Conservation (phyloP, 805 yeast species). For the Saccharomycopsis amapae region DNA sequence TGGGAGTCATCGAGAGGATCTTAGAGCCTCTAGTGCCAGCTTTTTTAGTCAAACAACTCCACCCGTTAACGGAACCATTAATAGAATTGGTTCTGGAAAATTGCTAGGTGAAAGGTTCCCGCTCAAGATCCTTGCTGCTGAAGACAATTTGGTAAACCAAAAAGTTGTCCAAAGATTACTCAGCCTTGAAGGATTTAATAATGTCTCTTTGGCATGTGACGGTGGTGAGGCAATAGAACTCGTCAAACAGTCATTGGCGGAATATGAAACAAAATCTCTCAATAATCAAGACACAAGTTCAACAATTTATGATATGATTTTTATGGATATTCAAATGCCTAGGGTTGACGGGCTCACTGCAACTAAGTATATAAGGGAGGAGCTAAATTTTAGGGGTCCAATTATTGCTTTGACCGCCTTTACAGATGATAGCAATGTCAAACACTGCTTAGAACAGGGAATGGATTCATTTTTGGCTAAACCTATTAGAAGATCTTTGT, state of each 20-base stretch:
- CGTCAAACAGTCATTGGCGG: slow-evolving; percentile 38
- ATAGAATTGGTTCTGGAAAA: slow-evolving; percentile 12
- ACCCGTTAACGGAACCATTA: background rate
- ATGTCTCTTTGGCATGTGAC: slow-evolving; percentile 75
- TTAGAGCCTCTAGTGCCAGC: slow-evolving; percentile 1
- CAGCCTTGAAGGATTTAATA: slow-evolving; percentile 66
- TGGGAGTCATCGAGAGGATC: too few species aligned
- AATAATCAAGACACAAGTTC: slow-evolving; percentile 12
- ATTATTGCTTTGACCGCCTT: slow-evolving; percentile 93
- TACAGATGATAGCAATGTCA: slow-evolving; percentile 86
- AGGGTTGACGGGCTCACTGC: slow-evolving; percentile 84
- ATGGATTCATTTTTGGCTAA: slow-evolving; percentile 89
- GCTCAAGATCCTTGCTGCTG: slow-evolving; percentile 72
- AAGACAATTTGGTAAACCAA: slow-evolving; percentile 89
- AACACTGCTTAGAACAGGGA: slow-evolving; percentile 80
- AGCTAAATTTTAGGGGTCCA: slow-evolving; percentile 56
- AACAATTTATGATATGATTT: slow-evolving; percentile 49
- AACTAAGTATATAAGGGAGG: slow-evolving; percentile 62
- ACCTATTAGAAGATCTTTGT: slow-evolving; percentile 69
- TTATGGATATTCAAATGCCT: slow-evolving; percentile 99
- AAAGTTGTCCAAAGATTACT: slow-evolving; percentile 90
- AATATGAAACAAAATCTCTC: slow-evolving; percentile 32
- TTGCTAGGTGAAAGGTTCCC: slow-evolving; percentile 17
- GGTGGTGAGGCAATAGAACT: slow-evolving; percentile 82
- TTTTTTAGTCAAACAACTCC: background rate